Conservation (phyloP, 2,329 filamentous ascomycete species). For the Beauveria caledonica region DNA sequence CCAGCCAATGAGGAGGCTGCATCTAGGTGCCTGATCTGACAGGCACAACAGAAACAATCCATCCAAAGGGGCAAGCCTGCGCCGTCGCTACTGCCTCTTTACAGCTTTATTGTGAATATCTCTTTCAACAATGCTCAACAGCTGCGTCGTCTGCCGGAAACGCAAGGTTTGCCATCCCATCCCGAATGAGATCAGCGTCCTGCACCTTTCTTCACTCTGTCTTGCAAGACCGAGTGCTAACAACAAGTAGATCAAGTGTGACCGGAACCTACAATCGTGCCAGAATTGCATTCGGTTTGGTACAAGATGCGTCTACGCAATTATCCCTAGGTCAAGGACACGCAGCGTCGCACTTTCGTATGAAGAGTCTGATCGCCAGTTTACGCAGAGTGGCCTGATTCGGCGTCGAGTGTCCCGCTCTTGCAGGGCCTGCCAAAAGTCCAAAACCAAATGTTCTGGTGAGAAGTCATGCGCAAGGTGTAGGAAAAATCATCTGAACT, state of each 20-base stretch:
- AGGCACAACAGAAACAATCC: neutral
- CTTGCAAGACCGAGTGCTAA: neutral
- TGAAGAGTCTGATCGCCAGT: neutral
- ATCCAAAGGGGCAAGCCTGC: neutral
- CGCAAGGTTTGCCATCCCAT: neutral
- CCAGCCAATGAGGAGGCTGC: too few species aligned
- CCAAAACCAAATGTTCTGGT: conserved; percentile 4
- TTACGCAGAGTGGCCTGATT: conserved; percentile 1
- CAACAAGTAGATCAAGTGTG: conserved; percentile 5
- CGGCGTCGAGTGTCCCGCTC: neutral
- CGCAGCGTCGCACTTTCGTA: neutral
- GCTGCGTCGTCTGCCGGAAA: neutral
- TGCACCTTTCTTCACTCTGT: neutral
- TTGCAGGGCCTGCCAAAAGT: neutral
- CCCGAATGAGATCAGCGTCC: neutral
- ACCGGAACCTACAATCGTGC: neutral
- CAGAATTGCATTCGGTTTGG: conserved; percentile 9
- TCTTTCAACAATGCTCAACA: neutral
- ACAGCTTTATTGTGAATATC: neutral
- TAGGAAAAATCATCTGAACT: neutral
- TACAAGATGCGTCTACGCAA: neutral
- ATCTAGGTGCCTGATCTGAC: too few species aligned
- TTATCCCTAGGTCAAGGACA: neutral
- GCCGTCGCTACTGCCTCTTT: neutral
- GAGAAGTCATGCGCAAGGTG: neutral